Evolutionary conservation across 495 filamentous ascomycete species (phyloP), one percentile per base, ranked within the genome.

Genomic region (Aspergillus funiculosus): DNA sequence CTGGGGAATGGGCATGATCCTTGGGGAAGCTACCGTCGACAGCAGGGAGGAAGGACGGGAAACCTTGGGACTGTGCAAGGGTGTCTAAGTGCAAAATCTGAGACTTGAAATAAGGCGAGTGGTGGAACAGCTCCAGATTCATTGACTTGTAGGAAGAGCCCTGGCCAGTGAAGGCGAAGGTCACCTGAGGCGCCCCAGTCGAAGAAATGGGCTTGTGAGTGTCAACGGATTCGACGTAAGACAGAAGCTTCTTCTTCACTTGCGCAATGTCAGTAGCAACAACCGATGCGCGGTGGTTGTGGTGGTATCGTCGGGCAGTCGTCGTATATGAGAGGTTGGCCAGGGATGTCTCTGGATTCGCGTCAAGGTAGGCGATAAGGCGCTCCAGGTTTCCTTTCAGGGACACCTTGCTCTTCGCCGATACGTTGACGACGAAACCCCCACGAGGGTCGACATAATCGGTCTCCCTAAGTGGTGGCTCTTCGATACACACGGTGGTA

Each of bases 1-100:
- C 71, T 1, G 82, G 82, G 4, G 80, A 80, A 26, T 83, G 60
- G 24, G 68, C 64, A 39, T 67, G 51, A 11, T 64, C 42, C 1
- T 62, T 43, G 0, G n/a, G 20, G 6, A 46, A 7, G 10, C 34
- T 32, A 1, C 36, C 46, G 26, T 42, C 26, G 1, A 40, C 26
- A 0, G 7, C 57, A 2, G 43, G 15, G 15, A 38, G 3, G 10
- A 46, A 46, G 17, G 32, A 29, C 4, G 43, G 43, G 17, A 46
- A 46, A 1, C 43, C 43, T 27, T 46, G 43, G 4, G n/a, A 10
- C 1, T 36, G 32, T 13, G 43, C 43, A 5, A 46, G 13, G 14
- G 22, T 26, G 11, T 46, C 34, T 11, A 46, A 17, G 9, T 46
- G 31, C 14, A 27, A 11, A 11, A 46, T 29, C 7, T 46, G 21